Percentiles rank a stretch among this genome's conserved stretches.
Evolutionary conservation across 2,329 filamentous ascomycete species (phyloP).

Genomic region (Hypoxylon sp.): DNA sequence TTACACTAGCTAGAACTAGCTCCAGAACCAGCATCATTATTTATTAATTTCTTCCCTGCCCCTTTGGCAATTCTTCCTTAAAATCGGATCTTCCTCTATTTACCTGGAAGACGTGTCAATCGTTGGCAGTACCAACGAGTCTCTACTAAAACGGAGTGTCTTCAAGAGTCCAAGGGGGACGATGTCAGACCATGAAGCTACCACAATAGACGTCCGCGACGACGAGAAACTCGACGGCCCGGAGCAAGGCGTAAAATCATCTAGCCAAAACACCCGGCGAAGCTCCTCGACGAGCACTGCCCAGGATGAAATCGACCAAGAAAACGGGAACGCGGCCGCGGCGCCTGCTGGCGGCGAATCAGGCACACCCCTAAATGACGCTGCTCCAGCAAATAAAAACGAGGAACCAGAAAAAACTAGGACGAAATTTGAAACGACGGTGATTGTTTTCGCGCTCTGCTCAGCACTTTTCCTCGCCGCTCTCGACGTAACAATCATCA

Average conservation of each 20-base stretch:
- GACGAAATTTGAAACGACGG: constrained; percentile 50
- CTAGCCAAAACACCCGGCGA: constrained; percentile 17
- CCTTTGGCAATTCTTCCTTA: constrained; percentile 6
- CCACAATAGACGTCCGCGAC: constrained; percentile 36
- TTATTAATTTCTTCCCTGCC: constrained; percentile 9
- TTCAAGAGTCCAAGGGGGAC: constrained; percentile 4
- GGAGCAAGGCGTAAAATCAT: constrained; percentile 34
- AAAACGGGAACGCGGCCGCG: constrained; percentile 16
- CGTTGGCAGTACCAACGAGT: constrained; percentile 18
- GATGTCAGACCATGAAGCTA: constrained; percentile 37
- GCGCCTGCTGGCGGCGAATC: constrained; percentile 2
- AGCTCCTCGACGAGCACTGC: constrained; percentile 39
- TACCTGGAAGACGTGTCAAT: constrained; percentile 9
- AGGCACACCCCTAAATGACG: constrained; percentile 11
- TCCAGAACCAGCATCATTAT: constrained; percentile 21
- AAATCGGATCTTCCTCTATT: background rate
- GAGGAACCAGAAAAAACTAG: constrained; percentile 45
- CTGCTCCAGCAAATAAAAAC: constrained; percentile 17
- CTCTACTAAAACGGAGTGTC: constrained; percentile 4
- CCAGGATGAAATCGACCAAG: constrained; percentile 27
- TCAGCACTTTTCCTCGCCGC: constrained; percentile 66
- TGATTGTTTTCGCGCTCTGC: constrained; percentile 54
- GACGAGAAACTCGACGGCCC: constrained; percentile 43
- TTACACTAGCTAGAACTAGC: constrained; percentile 25
- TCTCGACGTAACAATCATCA: constrained; percentile 73